Percentiles rank a stretch among this genome's conserved stretches.
These are phyloP conservation scores for Diplodia sapinea DNA, from an alignment of 2,329 filamentous ascomycete genomes.

Conservation along the genomic window DNA sequence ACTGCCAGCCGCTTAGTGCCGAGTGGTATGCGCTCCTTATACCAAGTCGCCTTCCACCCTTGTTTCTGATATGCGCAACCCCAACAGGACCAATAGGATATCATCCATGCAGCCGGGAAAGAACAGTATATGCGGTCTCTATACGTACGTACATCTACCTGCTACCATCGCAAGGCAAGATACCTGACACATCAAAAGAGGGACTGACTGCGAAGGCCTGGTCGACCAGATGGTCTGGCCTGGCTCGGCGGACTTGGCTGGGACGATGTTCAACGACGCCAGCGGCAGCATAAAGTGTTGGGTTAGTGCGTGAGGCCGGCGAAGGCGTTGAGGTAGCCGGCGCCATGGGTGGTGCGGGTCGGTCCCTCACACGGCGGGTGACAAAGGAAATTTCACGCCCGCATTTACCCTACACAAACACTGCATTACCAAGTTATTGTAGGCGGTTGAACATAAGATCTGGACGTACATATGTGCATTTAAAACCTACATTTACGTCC, in stretches of 20 bases:
- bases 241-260: slow-evolving; percentile 1
- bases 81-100: not conserved
- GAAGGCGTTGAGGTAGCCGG: not conserved
- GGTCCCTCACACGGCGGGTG: no score
- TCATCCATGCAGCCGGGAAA: slow-evolving; percentile 15
- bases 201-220: not conserved
- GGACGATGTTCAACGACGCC: slow-evolving; percentile 16
- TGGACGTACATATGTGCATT: no score
- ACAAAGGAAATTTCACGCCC: no score
- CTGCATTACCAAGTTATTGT: no score
- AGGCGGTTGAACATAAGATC: no score
- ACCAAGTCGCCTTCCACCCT: not conserved
- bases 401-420: no score
- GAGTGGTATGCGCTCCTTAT: slow-evolving; percentile 3
- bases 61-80: not conserved
- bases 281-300: slow-evolving; percentile 18
- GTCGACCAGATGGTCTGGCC: slow-evolving; percentile 24
- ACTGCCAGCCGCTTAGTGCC: not conserved
- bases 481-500: no score
- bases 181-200: not conserved
- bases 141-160: not conserved
- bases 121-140: slow-evolving; percentile 3
- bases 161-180: not conserved
- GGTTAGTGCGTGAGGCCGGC: not conserved
- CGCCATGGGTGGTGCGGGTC: no score